Conservation (phyloP, 768 basidiomycete genomes). For the Rhizopogon rudus region DNA sequence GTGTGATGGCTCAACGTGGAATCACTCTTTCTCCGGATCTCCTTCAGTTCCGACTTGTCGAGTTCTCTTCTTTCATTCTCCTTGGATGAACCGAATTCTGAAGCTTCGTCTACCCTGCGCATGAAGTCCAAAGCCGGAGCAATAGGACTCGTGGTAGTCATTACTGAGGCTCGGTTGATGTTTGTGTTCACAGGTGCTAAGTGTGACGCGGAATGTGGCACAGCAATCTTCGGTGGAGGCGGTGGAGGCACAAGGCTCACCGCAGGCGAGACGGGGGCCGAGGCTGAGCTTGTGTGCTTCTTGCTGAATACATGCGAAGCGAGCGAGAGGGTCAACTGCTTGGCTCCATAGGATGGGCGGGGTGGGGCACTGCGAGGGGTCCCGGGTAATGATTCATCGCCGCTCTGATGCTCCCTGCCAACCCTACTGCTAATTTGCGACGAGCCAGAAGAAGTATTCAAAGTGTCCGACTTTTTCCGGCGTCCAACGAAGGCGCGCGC, state of each 20-base stretch:
- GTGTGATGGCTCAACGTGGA: slow-evolving; percentile 77
- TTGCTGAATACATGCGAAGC: slow-evolving; percentile 45
- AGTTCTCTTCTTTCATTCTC: slow-evolving; percentile 25
- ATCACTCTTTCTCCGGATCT: slow-evolving; percentile 78
- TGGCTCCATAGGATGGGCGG: slow-evolving; percentile 22
- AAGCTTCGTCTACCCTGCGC: slow-evolving; percentile 32
- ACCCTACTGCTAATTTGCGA: slow-evolving; percentile 13
- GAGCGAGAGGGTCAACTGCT: slow-evolving; percentile 35
- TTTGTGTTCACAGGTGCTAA: slow-evolving; percentile 17
- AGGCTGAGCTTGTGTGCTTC: slow-evolving; percentile 19
- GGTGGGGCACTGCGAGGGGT: slow-evolving; percentile 6
- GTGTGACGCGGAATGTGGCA: slow-evolving; percentile 19
- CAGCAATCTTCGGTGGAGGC: slow-evolving; percentile 33
- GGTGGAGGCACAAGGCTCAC: slow-evolving; percentile 25
- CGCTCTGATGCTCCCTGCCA: slow-evolving; percentile 11
- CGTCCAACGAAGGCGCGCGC: slow-evolving; percentile 28
- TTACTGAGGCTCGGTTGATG: slow-evolving; percentile 42
- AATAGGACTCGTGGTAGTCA: slow-evolving; percentile 50
- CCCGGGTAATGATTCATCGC: slow-evolving; percentile 12
- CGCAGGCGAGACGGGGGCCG: slow-evolving; percentile 26
- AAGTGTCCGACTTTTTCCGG: slow-evolving; percentile 26
- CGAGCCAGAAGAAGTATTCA: slow-evolving; percentile 10
- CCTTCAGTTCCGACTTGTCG: slow-evolving; percentile 46
- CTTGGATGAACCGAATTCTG: slow-evolving; percentile 14
- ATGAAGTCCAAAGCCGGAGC: slow-evolving; percentile 56